A percentile compares a stretch with the other conserved stretches of the same genome.
Conservation (phyloP, 2,329 filamentous ascomycete genomes). For the Claviceps sp. region DNA sequence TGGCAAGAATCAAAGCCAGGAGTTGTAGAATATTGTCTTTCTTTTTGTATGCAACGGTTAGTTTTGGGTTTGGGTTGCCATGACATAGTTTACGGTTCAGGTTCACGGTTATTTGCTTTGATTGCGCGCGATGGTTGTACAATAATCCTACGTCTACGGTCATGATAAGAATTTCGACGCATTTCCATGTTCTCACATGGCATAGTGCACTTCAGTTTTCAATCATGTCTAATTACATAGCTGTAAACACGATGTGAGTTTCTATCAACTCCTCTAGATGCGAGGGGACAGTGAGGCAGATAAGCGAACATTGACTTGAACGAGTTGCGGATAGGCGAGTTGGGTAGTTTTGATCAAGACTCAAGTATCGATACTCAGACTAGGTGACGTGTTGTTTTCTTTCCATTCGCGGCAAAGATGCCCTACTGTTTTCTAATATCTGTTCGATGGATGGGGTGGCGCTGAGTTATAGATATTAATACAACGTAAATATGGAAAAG, state of each 20-base stretch:
- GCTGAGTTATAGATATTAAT: constrained; percentile 9
- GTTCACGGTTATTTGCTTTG: constrained; percentile 47
- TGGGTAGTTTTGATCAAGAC: neutral
- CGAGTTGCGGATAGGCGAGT: neutral
- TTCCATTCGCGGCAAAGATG: neutral
- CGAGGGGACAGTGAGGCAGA: too few relatives aligned
- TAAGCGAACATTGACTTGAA: neutral
- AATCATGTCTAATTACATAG: too few relatives aligned
- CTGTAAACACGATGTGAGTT: too few relatives aligned
- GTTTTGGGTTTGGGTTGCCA: constrained; percentile 59
- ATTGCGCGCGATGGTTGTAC: constrained; percentile 51
- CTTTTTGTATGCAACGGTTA: constrained; percentile 43
- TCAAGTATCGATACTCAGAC: neutral
- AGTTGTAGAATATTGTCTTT: constrained; percentile 56
- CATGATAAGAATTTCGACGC: constrained; percentile 22
- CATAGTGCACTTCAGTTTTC: too few relatives aligned
- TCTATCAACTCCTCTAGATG: too few relatives aligned
- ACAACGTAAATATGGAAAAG: too few relatives aligned
- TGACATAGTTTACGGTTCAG: constrained; percentile 69
- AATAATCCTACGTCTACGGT: constrained; percentile 58
- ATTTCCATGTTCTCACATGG: neutral
- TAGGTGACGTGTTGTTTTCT: neutral
- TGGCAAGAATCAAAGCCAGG: constrained; percentile 85
- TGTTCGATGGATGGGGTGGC: constrained; percentile 11
- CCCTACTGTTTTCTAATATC: neutral